Percentiles rank a stretch among this genome's conserved stretches.
Evolutionary conservation across 2,329 filamentous ascomycete genomes (phyloP).

Genomic region (Phialophora macrospora): DNA sequence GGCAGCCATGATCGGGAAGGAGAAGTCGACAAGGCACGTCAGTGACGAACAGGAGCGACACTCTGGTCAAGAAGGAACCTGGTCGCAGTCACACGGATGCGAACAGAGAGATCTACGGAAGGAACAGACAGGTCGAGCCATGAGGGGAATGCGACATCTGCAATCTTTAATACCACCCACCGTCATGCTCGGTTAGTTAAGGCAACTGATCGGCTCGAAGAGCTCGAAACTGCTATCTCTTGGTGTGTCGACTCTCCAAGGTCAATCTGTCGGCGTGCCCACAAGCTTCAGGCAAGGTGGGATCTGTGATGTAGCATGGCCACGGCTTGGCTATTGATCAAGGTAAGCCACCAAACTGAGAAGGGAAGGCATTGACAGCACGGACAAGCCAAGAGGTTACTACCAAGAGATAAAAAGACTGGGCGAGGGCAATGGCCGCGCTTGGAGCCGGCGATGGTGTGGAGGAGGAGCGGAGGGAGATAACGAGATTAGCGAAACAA

Average conservation of each 20-base stretch:
- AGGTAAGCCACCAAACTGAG: conserved; percentile 3
- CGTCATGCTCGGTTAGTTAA: neutral
- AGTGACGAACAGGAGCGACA: neutral
- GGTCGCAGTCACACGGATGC: conserved; percentile 3
- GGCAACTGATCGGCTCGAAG: conserved; percentile 6
- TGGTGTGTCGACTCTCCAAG: neutral
- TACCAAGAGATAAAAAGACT: conserved; percentile 23
- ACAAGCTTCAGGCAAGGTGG: neutral
- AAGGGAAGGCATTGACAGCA: conserved; percentile 1
- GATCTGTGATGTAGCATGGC: conserved; percentile 15
- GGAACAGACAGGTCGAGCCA: neutral
- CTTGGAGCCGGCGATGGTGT: conserved; percentile 10
- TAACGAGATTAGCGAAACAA: conserved; percentile 7
- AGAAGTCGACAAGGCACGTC: neutral
- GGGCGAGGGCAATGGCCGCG: conserved; percentile 5
- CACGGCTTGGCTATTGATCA: conserved; percentile 15
- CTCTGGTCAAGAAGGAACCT: neutral
- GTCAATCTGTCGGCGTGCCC: conserved; percentile 8
- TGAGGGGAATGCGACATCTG: neutral
- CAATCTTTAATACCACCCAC: conserved; percentile 16
- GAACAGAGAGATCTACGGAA: neutral
- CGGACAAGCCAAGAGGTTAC: conserved; percentile 11
- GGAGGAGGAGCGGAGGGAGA: conserved; percentile 9
- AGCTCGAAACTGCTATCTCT: conserved; percentile 18
- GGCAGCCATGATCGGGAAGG: neutral